phyloP scores from a whole-genome alignment of 768 basidiomycete species.

The Boletus reticuloceps region DNA sequence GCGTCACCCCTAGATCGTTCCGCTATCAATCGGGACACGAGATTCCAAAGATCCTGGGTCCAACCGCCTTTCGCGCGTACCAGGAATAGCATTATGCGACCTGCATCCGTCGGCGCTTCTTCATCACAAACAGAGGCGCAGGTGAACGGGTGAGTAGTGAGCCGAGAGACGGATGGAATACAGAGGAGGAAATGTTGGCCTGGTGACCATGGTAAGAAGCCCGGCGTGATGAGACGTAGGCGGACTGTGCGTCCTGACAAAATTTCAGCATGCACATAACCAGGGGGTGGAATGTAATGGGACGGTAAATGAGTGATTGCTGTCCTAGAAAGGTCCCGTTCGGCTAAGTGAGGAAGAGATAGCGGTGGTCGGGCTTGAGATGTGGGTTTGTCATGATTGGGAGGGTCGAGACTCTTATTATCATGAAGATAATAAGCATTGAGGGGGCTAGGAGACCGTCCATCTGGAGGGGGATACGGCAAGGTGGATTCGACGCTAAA shows the following conservation, averaged over 20 bases:
- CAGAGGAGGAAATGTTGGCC: constrained; percentile 78
- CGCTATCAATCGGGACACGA: constrained; percentile 39
- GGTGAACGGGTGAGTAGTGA: constrained; percentile 74
- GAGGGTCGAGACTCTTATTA: constrained; percentile 2
- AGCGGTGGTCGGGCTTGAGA: background rate
- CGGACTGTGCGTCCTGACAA: constrained; percentile 70
- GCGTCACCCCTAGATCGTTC: constrained; percentile 33
- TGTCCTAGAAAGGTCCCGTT: background rate
- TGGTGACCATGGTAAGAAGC: constrained; percentile 62
- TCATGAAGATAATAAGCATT: constrained; percentile 15
- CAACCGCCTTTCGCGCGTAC: constrained; percentile 70
- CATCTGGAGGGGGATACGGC: constrained; percentile 1
- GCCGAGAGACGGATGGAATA: constrained; percentile 59
- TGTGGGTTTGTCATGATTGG: background rate
- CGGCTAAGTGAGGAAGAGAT: background rate
- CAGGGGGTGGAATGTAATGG: constrained; percentile 53
- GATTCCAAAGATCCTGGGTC: constrained; percentile 63
- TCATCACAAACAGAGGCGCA: constrained; percentile 58
- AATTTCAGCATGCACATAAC: constrained; percentile 66
- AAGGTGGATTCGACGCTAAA: constrained; percentile 2
- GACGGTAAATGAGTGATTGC: background rate
- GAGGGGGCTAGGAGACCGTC: constrained; percentile 25
- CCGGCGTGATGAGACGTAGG: constrained; percentile 57
- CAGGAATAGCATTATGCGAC: constrained; percentile 59
- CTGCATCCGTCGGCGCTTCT: constrained; percentile 41